Evolutionary conservation across 192 early-diverging fungal species (phyloP).

Genomic region (Coemansia sp.): DNA sequence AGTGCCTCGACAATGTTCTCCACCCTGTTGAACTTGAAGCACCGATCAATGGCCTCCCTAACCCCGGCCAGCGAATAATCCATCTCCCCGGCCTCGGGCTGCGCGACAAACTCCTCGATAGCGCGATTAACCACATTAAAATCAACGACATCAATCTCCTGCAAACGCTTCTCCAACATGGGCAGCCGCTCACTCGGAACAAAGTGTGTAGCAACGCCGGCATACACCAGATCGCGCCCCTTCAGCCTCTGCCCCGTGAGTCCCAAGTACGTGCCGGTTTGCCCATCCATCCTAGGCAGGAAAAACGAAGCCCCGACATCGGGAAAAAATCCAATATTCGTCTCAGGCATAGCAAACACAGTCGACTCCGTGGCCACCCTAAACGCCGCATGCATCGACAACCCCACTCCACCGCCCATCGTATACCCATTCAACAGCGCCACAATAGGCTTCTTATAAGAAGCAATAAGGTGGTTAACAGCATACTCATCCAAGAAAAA

Average conservation of each 20-base stretch:
- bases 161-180: constrained; percentile 74
- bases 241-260: constrained; percentile 78
- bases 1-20: constrained; percentile 84
- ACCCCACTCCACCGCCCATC: constrained; percentile 97
- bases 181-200: constrained; percentile 83
- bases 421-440: constrained; percentile 85
- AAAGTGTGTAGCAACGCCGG: constrained; percentile 96
- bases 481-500: constrained; percentile 94
- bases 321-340: constrained; percentile 93
- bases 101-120: constrained; percentile 88
- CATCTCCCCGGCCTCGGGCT: constrained; percentile 35
- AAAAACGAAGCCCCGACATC: constrained; percentile 97
- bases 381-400: constrained; percentile 94
- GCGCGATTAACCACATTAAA: constrained; percentile 77
- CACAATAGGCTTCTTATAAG: constrained; percentile 84
- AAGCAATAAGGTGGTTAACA: constrained; percentile 89
- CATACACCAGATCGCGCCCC: constrained; percentile 83
- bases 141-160: constrained; percentile 75
- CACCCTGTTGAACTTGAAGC: constrained; percentile 78
- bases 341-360: constrained; percentile 97
- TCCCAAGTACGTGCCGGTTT: constrained; percentile 88
- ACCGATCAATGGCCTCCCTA: constrained; percentile 76
- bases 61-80: constrained; percentile 42
- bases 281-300: constrained; percentile 90
- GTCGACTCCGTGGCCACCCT: constrained; percentile 95